Percentiles rank a stretch among this genome's conserved stretches.
Conservation (phyloP, 148 eudicot genomes). For the Vaccinium macrocarpon region DNA sequence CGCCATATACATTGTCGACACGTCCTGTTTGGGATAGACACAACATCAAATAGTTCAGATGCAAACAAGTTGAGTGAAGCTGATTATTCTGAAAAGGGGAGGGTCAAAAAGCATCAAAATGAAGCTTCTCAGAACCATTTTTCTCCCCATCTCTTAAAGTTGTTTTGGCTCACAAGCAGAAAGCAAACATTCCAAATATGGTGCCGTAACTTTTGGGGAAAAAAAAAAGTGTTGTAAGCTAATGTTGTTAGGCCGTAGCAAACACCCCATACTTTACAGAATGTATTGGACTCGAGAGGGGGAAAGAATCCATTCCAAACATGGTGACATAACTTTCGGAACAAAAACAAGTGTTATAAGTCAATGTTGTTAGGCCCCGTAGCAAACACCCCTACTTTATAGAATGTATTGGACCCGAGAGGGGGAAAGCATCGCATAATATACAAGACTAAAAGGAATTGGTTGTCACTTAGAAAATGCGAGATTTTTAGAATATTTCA, state of each 20-base stretch:
- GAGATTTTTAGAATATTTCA: background rate
- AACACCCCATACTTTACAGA: background rate
- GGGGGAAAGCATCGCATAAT: background rate
- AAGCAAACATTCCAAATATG: background rate
- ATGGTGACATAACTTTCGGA: background rate
- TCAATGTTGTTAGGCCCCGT: background rate
- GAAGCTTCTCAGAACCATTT: background rate
- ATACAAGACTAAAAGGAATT: background rate
- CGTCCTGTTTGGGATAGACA: constrained; percentile 48
- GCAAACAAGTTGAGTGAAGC: background rate
- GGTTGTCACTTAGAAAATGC: background rate
- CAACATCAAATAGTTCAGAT: background rate
- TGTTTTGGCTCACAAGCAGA: background rate
- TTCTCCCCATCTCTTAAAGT: background rate
- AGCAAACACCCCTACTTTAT: background rate
- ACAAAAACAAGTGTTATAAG: background rate
- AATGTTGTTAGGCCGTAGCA: background rate
- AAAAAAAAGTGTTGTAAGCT: background rate
- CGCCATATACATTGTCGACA: constrained; percentile 95
- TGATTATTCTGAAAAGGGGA: background rate
- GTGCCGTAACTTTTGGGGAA: background rate
- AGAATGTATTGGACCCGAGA: background rate
- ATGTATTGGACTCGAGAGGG: background rate
- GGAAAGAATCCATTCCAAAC: background rate
- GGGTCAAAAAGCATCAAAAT: background rate